A percentile compares a stretch with the other conserved stretches of the same genome.
phyloP scores from a whole-genome alignment of 345 rosid genomes.

The Cochlearia excelsa region DNA sequence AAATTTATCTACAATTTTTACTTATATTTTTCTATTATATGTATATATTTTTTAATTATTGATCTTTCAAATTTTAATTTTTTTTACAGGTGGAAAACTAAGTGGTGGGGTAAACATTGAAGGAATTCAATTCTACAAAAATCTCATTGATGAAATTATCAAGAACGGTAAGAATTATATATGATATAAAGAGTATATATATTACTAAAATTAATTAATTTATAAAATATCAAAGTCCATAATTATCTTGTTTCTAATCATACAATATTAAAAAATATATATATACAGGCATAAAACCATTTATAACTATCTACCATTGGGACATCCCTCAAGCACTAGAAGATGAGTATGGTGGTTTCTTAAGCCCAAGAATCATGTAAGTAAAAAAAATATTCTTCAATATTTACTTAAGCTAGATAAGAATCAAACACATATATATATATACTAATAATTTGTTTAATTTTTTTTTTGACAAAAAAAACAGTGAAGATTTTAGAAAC shows the following conservation, averaged over 20 bases:
- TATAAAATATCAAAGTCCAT: no score
- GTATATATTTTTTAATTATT: neutral
- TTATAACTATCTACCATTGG: conserved; percentile 45
- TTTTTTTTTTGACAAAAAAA: neutral
- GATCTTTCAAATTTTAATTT: neutral
- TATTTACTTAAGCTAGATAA: no score
- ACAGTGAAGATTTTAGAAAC: conserved; percentile 22
- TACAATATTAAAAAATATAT: neutral
- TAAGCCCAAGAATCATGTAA: conserved; percentile 43
- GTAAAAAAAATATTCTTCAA: neutral
- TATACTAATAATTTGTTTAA: no score
- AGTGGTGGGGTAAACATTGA: conserved; percentile 26
- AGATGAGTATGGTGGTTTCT: conserved; percentile 44
- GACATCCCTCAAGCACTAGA: conserved; percentile 48
- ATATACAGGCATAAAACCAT: conserved; percentile 41
- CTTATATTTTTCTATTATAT: neutral
- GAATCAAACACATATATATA: no score
- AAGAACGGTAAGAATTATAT: conserved; percentile 30
- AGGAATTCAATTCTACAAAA: conserved; percentile 46
- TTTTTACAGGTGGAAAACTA: conserved; percentile 34
- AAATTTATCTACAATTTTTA: neutral
- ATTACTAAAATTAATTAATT: neutral
- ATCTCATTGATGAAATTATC: conserved; percentile 43
- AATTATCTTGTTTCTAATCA: no score
- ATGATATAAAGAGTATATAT: neutral